These are phyloP conservation scores for Sedum album DNA, from an alignment of 164 flowering plant species.

Conservation along the genomic window DNA sequence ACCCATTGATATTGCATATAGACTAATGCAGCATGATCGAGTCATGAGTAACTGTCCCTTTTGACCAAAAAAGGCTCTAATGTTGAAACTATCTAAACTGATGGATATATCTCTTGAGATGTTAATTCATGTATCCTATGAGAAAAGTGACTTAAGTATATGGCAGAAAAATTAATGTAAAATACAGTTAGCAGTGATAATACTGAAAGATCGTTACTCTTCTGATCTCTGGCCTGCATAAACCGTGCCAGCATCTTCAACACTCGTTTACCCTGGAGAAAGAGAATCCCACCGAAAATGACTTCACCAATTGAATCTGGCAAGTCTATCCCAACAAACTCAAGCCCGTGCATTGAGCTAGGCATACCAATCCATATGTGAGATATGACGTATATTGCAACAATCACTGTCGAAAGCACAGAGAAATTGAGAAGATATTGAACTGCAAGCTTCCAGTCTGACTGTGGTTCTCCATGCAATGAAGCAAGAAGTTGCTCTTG, in stretches of 20 bases:
- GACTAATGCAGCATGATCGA: slow-evolving; percentile 1
- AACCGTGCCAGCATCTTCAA: slow-evolving; percentile 66
- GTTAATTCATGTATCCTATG: not conserved
- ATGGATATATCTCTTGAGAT: too few relatives aligned
- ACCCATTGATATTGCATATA: not conserved
- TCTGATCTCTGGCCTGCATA: slow-evolving; percentile 77
- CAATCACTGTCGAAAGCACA: slow-evolving; percentile 50
- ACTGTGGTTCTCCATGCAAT: slow-evolving; percentile 62
- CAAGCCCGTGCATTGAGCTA: slow-evolving; percentile 75
- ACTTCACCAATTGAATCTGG: slow-evolving; percentile 95
- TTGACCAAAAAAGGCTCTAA: not conserved
- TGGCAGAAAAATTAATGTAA: not conserved
- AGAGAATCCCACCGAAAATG: slow-evolving; percentile 62
- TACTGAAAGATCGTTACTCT: slow-evolving; percentile 33
- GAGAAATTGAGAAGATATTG: slow-evolving; percentile 79
- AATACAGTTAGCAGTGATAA: not conserved
- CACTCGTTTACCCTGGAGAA: slow-evolving; percentile 69
- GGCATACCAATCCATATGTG: slow-evolving; percentile 61
- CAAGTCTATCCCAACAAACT: slow-evolving; percentile 86
- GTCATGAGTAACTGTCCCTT: not conserved
- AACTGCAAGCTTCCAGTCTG: slow-evolving; percentile 70
- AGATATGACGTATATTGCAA: slow-evolving; percentile 56
- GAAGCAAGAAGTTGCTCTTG: slow-evolving; percentile 78
- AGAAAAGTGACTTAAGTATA: not conserved
- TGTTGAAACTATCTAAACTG: not conserved